Evolutionary conservation across 1,284 basidiomycete genomes (phyloP), one percentile per base, ranked within the genome.

Genomic region (Tilletia caries): DNA sequence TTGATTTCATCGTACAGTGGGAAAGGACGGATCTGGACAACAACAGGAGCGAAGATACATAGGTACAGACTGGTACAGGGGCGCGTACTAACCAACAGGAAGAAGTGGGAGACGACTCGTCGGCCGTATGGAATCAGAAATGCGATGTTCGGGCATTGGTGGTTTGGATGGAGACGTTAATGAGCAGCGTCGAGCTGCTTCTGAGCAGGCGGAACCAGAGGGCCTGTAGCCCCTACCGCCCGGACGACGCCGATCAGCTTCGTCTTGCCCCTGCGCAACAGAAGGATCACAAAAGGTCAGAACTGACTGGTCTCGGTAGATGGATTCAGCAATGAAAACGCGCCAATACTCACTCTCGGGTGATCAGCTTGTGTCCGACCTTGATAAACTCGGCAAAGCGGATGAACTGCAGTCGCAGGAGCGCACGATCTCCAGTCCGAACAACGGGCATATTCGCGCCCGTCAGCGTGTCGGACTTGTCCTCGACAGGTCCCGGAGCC

Each of bases 311-410:
- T 41, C 37, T 15, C 15, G n/a, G n/a, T n/a, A n/a, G 37, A 41
- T 10, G 37, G 15, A 15, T 10, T 41, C 37, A 41, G 8, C 10
- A 6, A 1, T 15, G 15, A 6, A 41, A 41, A 6, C 37, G 10
- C 8, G 37, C 37, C 37, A 41, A 41, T 41, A 54, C 52, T 54
- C 52, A 54, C 65, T 81, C 79, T 1, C 79, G 60, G 10, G 79
- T 80, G 50, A 82, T 79, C 18, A 82, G 66, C 73, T 80, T 80
- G 70, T 78, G 77, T 18, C 81, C 81, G 12, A 77, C 76, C 70
- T 79, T 77, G 68, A 81, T 72, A 37, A 73, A 82, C 67, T 82
- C 81, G 2, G 79, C 74, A 34, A 69, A 73, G 37, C 76, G 69
- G 34, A 79, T 75, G 65, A 82, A 82, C 68, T 76, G 79, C 34